Evolutionary conservation across 805 yeast genomes (phyloP).

Genomic region (Debaryomyces prosopidis): DNA sequence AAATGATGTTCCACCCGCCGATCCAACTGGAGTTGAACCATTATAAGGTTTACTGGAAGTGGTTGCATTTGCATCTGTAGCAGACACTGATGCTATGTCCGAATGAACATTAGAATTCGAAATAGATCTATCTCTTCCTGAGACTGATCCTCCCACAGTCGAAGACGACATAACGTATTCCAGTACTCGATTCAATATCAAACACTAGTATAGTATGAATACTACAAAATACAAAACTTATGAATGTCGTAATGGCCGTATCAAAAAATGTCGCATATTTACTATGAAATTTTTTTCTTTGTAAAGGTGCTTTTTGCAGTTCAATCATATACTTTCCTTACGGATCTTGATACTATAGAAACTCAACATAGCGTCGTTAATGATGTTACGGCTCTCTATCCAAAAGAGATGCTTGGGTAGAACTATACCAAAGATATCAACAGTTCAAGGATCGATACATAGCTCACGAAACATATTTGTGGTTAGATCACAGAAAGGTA

Average conservation of each 20-base stretch:
- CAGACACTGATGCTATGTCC: conserved; percentile 22
- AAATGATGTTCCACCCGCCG: conserved; percentile 13
- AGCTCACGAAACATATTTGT: conserved; percentile 9
- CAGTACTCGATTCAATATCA: neutral
- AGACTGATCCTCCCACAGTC: conserved; percentile 12
- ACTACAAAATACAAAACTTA: no score
- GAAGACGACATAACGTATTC: conserved; percentile 10
- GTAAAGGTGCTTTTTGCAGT: neutral
- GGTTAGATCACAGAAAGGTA: conserved; percentile 8
- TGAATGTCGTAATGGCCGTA: no score
- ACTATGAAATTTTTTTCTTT: neutral
- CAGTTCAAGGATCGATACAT: neutral
- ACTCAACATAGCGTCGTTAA: no score
- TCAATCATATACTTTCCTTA: neutral
- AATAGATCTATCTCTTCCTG: conserved; percentile 18
- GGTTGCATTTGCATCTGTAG: conserved; percentile 20
- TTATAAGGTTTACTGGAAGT: conserved; percentile 15
- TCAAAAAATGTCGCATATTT: neutral
- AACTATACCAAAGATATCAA: neutral
- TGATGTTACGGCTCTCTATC: conserved; percentile 2
- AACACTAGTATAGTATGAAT: no score
- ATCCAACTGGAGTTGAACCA: conserved; percentile 8
- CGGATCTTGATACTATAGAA: no score
- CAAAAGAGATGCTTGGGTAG: neutral
- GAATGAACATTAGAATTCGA: conserved; percentile 17